These are phyloP conservation scores for Ophiostoma quercus DNA, from an alignment of 2,329 filamentous ascomycete species.

Conservation along the genomic window DNA sequence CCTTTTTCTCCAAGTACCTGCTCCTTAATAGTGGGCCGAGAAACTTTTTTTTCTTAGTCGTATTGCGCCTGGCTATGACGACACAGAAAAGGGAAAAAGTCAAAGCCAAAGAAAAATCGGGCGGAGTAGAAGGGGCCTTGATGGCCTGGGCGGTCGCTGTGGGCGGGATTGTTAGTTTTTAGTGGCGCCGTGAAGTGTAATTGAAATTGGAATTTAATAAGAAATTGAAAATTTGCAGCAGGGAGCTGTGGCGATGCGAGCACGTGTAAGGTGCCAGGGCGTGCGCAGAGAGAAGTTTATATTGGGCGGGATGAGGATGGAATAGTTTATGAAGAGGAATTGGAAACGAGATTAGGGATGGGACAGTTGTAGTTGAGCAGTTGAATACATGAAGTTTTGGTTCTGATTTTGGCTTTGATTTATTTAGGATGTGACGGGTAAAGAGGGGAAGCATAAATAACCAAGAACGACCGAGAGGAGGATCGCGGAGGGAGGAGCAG, in stretches of 20 bases:
- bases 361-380: too few species aligned
- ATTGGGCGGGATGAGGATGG: background rate
- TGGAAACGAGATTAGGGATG: too few species aligned
- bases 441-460: slow-evolving; percentile 1
- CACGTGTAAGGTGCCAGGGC: background rate
- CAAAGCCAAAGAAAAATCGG: background rate
- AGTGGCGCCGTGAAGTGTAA: background rate
- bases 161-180: background rate
- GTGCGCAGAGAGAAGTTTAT: background rate
- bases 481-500: slow-evolving; percentile 1
- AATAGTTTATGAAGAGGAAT: too few species aligned
- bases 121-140: slow-evolving; percentile 1
- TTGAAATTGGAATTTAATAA: background rate
- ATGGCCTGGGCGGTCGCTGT: background rate
- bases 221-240: slow-evolving; percentile 13
- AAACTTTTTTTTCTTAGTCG: slow-evolving; percentile 14
- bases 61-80: slow-evolving; percentile 20
- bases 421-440: background rate
- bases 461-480: background rate
- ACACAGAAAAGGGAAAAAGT: slow-evolving; percentile 16
- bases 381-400: too few species aligned
- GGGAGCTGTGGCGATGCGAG: background rate
- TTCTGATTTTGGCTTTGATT: too few species aligned
- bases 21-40: slow-evolving; percentile 13
- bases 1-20: background rate